A percentile compares a stretch with the other conserved stretches of the same genome.
Conservation (phyloP, 495 filamentous ascomycete genomes). For the Xylaria curta region DNA sequence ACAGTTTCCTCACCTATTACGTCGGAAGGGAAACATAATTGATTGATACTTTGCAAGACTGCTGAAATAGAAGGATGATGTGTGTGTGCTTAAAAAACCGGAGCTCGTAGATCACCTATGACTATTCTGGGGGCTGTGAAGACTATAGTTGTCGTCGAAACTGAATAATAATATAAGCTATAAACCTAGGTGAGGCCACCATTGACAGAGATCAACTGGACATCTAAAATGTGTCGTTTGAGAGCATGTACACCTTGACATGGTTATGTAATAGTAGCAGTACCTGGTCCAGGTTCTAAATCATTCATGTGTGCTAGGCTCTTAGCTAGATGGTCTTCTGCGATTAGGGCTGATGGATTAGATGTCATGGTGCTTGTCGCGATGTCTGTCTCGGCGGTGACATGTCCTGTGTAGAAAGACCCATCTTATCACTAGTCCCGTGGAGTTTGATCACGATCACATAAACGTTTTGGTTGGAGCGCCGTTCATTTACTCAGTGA, state of each 20-base stretch:
- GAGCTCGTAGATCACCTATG: background rate
- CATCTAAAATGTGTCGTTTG: too few relatives aligned
- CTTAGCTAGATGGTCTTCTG: background rate
- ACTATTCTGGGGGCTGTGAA: background rate
- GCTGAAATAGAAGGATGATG: background rate
- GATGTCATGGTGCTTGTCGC: too few relatives aligned
- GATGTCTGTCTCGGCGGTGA: background rate
- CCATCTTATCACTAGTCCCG: background rate
- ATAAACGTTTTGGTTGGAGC: background rate
- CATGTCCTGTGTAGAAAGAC: background rate
- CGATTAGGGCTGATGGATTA: background rate
- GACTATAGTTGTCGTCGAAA: background rate
- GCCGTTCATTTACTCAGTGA: background rate
- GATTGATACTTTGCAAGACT: background rate
- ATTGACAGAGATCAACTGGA: background rate
- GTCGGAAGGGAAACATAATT: background rate
- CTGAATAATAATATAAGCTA: constrained; percentile 4
- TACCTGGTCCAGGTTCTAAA: background rate
- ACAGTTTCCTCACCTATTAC: too few relatives aligned
- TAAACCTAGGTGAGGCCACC: background rate
- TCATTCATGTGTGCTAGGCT: background rate
- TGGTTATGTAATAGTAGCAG: too few relatives aligned
- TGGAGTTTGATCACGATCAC: background rate
- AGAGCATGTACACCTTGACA: too few relatives aligned
- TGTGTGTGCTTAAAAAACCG: background rate